phyloP scores from a whole-genome alignment of 2,329 filamentous ascomycete species.

The Ascochyta lentis region DNA sequence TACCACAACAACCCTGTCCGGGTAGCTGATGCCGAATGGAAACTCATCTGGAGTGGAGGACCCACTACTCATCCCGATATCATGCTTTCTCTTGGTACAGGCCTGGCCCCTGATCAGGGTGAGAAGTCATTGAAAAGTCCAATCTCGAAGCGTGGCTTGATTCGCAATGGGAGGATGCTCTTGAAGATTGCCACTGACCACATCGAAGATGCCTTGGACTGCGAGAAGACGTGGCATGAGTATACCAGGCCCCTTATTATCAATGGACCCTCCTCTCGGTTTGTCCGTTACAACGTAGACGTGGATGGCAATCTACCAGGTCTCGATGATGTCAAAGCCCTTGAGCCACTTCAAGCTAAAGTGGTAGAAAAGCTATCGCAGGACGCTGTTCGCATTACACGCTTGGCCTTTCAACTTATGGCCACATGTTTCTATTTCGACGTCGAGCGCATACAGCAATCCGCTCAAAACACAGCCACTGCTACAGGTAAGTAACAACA shows the following conservation, averaged over 20 bases:
- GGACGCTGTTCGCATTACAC: background rate
- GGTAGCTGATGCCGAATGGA: constrained; percentile 54
- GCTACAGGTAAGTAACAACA: background rate
- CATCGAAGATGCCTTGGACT: background rate
- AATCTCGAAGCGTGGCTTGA: background rate
- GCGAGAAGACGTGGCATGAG: background rate
- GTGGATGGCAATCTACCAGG: background rate
- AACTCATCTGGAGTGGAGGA: constrained; percentile 35
- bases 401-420: background rate
- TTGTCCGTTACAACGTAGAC: background rate
- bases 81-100: constrained; percentile 18
- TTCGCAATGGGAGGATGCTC: background rate
- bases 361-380: background rate
- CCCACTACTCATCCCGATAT: constrained; percentile 28
- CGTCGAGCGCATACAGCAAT: background rate
- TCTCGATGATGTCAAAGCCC: background rate
- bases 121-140: background rate
- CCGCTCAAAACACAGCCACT: background rate
- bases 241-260: background rate
- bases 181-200: background rate
- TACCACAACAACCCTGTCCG: constrained; percentile 55
- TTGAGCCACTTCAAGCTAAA: background rate
- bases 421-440: background rate
- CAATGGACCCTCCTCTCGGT: background rate
- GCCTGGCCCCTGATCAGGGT: background rate